These are phyloP conservation scores for Mycena kentingensis DNA, from an alignment of 768 basidiomycete genomes.

Conservation along the genomic window DNA sequence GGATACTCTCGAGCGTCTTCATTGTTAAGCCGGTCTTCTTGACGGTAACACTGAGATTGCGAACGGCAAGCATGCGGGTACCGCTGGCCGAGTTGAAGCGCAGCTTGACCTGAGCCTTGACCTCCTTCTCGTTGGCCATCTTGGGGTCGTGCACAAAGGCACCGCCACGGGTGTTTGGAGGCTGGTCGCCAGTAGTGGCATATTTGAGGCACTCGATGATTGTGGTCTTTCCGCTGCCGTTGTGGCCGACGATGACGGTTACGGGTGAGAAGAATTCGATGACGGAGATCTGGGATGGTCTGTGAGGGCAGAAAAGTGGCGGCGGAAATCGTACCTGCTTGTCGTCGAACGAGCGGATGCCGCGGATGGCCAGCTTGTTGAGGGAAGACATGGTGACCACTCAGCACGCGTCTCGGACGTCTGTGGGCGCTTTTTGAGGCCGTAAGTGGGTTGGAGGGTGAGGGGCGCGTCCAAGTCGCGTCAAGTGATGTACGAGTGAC, in stretches of 20 bases:
- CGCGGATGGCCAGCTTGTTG: slow-evolving; percentile 91
- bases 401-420: too few species aligned
- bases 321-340: too few species aligned
- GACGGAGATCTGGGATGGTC: slow-evolving; percentile 80
- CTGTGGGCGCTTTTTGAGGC: too few species aligned
- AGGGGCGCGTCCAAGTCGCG: too few species aligned
- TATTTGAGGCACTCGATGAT: slow-evolving; percentile 99
- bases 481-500: neutral
- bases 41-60: slow-evolving; percentile 88
- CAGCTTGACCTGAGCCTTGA: slow-evolving; percentile 96
- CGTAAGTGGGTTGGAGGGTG: too few species aligned
- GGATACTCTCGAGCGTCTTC: slow-evolving; percentile 95
- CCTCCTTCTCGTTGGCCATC: slow-evolving; percentile 99
- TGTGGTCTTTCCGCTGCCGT: slow-evolving; percentile 98
- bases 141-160: slow-evolving; percentile 99
- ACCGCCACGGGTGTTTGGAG: slow-evolving; percentile 96
- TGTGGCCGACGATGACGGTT: slow-evolving; percentile 98
- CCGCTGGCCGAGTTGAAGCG: slow-evolving; percentile 90
- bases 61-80: slow-evolving; percentile 85
- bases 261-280: slow-evolving; percentile 98
- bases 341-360: slow-evolving; percentile 90
- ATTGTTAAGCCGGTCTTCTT: slow-evolving; percentile 94
- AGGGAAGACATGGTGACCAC: slow-evolving; percentile 39
- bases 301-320: too few species aligned
- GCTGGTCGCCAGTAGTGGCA: slow-evolving; percentile 96